A percentile compares a stretch with the other conserved stretches of the same genome.
These are phyloP conservation scores for Xylariaceae sp. DNA, from an alignment of 2,329 filamentous ascomycete genomes.

Conservation along the genomic window DNA sequence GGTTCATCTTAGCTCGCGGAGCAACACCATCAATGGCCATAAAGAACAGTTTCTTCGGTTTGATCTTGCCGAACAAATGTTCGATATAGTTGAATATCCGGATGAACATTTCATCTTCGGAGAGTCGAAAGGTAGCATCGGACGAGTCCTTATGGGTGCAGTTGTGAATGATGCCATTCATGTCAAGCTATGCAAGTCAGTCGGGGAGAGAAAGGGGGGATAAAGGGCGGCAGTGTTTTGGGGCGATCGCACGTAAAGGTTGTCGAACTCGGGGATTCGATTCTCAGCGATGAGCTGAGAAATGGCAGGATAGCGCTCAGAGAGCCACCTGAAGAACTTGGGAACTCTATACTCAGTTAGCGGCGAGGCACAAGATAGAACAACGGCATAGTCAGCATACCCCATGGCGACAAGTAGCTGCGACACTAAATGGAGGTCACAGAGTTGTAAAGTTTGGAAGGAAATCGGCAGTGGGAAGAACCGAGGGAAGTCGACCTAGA, in stretches of 20 bases:
- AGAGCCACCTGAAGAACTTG: slow-evolving; percentile 99
- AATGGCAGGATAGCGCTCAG: slow-evolving; percentile 96
- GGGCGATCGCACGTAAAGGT: slow-evolving; percentile 66
- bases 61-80: slow-evolving; percentile 97
- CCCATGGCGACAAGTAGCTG: slow-evolving; percentile 15
- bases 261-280: slow-evolving; percentile 97
- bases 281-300: slow-evolving; percentile 98
- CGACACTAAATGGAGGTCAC: neutral
- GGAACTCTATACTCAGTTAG: slow-evolving; percentile 49
- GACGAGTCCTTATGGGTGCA: slow-evolving; percentile 97
- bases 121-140: slow-evolving; percentile 85
- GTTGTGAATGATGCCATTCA: slow-evolving; percentile 99
- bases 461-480: neutral
- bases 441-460: neutral
- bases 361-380: neutral
- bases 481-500: neutral
- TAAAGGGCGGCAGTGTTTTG: slow-evolving; percentile 8
- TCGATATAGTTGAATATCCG: slow-evolving; percentile 99
- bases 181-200: slow-evolving; percentile 61
- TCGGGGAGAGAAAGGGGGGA: slow-evolving; percentile 14
- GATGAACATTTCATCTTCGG: slow-evolving; percentile 99
- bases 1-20: slow-evolving; percentile 98
- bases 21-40: slow-evolving; percentile 99
- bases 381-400: slow-evolving; percentile 11
- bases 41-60: slow-evolving; percentile 97